Evolutionary conservation across 768 basidiomycete genomes (phyloP).

Genomic region (Amanita muscaria): DNA sequence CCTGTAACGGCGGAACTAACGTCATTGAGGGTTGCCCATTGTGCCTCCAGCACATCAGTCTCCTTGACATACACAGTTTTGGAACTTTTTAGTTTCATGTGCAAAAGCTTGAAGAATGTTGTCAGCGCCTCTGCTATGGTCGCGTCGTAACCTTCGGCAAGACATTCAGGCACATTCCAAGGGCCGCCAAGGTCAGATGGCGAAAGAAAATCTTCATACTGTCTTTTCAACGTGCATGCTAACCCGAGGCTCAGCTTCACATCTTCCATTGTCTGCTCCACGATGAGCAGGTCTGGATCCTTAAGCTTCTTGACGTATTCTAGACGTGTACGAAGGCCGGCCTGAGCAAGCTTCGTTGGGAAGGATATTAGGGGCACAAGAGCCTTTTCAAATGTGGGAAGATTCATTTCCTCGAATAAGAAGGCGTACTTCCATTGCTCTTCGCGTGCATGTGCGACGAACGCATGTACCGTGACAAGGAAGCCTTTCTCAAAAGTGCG

Average conservation of each 20-base stretch:
- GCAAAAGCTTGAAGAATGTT: slow-evolving; percentile 88
- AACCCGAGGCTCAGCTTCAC: slow-evolving; percentile 85
- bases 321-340: slow-evolving; percentile 80
- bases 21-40: slow-evolving; percentile 92
- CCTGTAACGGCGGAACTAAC: slow-evolving; percentile 82
- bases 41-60: slow-evolving; percentile 93
- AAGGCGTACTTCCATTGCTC: slow-evolving; percentile 75
- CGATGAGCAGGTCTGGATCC: slow-evolving; percentile 82
- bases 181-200: slow-evolving; percentile 72
- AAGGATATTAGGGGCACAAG: slow-evolving; percentile 92
- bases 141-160: slow-evolving; percentile 82
- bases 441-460: slow-evolving; percentile 78
- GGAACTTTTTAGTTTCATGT: slow-evolving; percentile 90
- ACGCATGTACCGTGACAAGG: slow-evolving; percentile 76
- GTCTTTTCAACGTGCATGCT: slow-evolving; percentile 90
- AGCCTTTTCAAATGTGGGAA: slow-evolving; percentile 85
- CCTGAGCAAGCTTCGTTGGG: slow-evolving; percentile 90
- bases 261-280: slow-evolving; percentile 92
- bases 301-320: slow-evolving; percentile 83
- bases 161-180: slow-evolving; percentile 85
- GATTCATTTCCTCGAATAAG: slow-evolving; percentile 78
- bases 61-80: slow-evolving; percentile 96
- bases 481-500: slow-evolving; percentile 89
- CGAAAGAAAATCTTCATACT: slow-evolving; percentile 85
- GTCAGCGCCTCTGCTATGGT: slow-evolving; percentile 82